Evolutionary conservation across 2,329 filamentous ascomycete genomes (phyloP).

Genomic region (Thielaviopsis punctulata): DNA sequence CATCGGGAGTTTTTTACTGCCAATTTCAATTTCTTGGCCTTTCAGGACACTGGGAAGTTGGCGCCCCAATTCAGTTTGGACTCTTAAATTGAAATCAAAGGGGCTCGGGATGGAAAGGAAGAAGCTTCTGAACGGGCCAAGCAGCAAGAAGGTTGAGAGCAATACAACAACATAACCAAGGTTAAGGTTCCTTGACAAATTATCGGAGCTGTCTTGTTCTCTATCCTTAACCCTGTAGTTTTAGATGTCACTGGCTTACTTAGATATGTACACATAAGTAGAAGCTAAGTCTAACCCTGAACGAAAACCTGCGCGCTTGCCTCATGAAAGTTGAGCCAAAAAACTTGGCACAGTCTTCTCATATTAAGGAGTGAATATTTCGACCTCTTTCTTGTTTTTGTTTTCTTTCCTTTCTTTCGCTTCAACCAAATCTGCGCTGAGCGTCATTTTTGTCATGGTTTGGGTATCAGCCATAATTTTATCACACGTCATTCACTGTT

Average conservation of each 20-base stretch:
- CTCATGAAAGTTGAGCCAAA: neutral
- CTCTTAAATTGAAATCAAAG: neutral
- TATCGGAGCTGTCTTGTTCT: too few species aligned
- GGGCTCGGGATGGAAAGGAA: neutral
- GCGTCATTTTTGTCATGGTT: constrained; percentile 1
- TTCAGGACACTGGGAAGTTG: neutral
- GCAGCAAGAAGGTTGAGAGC: too few species aligned
- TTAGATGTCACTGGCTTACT: too few species aligned
- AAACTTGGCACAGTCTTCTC: neutral
- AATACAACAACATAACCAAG: too few species aligned
- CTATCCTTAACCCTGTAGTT: too few species aligned
- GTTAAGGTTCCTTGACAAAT: too few species aligned
- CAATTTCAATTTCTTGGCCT: neutral
- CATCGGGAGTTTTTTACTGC: neutral
- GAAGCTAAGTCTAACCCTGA: too few species aligned
- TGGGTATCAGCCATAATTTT: neutral
- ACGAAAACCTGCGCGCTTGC: too few species aligned
- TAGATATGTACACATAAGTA: too few species aligned
- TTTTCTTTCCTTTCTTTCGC: neutral
- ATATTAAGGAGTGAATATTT: neutral
- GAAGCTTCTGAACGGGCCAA: too few species aligned
- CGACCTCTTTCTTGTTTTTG: neutral
- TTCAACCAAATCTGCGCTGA: neutral
- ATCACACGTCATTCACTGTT: neutral
- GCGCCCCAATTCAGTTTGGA: neutral